Base-by-base conservation (phyloP, 2,329 filamentous ascomycete genomes). In the Lachnellula willkommii region DNA sequence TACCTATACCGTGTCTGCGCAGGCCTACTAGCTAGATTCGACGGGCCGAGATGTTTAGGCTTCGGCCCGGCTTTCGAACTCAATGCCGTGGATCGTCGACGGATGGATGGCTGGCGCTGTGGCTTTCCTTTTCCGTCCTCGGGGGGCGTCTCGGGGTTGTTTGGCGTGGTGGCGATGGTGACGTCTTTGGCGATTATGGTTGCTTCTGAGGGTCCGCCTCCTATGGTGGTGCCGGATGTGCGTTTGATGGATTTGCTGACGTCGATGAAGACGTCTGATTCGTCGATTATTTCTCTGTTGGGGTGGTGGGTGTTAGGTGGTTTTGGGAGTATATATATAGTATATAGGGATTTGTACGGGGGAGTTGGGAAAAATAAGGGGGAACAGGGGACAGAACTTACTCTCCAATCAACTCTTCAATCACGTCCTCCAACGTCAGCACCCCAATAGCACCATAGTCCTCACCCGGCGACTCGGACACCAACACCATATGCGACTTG, bases 371-470 rank as follows among this genome's bases (percentile, higher is more conserved):
- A n/a, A n/a, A n/a, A n/a, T n/a, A n/a, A n/a, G n/a, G n/a, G n/a
- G n/a, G n/a, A n/a, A n/a, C n/a, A n/a, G n/a, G n/a, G n/a, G n/a
- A n/a, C n/a, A n/a, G n/a, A n/a, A 57, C 88, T 72, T 77, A 91
- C 87, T 97, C 93, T 77, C 93, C 93, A 71, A 97, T 97, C 36
- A 97, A 76, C 72, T 96, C 93, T 71, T 96, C 92, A 67, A 97
- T 96, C 2, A 97, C 92, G 71, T 97, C 93, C 70, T 96, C 92
- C 2, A 96, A 76, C 0, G 93, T 97, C n/a, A 96, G 89, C 4
- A 97, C 92, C 53, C 93, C 93, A 4, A 96, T 75, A 5, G 90
- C 54, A 20, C 56, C 90, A 47, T 92, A 93, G 65, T 89, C 84
- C 65, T 92, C 85, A 62, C 93, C 88, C 15, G 92, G 90, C 17